Conservation (phyloP, 2,329 filamentous ascomycete genomes). For the Claviceps sp. region DNA sequence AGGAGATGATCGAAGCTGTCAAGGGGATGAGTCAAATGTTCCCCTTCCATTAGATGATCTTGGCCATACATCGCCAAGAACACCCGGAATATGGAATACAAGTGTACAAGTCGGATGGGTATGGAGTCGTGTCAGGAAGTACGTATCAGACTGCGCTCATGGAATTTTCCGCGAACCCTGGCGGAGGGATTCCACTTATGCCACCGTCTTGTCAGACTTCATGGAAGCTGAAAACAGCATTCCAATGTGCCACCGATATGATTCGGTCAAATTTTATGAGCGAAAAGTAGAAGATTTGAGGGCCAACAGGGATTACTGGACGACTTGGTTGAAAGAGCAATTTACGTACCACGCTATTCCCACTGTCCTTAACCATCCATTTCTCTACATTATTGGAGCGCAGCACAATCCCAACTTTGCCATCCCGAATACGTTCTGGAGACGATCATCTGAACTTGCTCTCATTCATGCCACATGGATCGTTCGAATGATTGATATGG, state of each 20-base stretch:
- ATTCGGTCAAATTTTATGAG: conserved; percentile 38
- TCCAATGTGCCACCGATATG: conserved; percentile 37
- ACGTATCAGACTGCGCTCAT: conserved; percentile 33
- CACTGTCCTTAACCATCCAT: conserved; percentile 38
- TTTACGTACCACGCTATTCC: conserved; percentile 39
- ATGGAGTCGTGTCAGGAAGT: conserved; percentile 32
- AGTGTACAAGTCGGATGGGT: conserved; percentile 36
- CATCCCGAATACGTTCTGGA: conserved; percentile 41
- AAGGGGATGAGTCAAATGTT: conserved; percentile 18
- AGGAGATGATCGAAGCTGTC: conserved; percentile 7
- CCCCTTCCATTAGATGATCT: conserved; percentile 31
- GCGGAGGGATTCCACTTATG: conserved; percentile 37
- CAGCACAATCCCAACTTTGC: conserved; percentile 37
- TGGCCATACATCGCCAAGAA: conserved; percentile 24
- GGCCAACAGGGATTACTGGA: conserved; percentile 33
- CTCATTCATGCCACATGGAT: conserved; percentile 40
- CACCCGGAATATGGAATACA: conserved; percentile 37
- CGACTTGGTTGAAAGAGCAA: conserved; percentile 37
- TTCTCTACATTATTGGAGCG: conserved; percentile 37
- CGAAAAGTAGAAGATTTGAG: conserved; percentile 31
- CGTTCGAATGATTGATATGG: conserved; percentile 40
- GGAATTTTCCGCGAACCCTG: conserved; percentile 36
- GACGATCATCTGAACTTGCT: conserved; percentile 35
- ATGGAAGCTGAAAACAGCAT: conserved; percentile 36
- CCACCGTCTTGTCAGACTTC: conserved; percentile 35